Conservation (phyloP, 441 rosid species). For the Manihot esculenta region DNA sequence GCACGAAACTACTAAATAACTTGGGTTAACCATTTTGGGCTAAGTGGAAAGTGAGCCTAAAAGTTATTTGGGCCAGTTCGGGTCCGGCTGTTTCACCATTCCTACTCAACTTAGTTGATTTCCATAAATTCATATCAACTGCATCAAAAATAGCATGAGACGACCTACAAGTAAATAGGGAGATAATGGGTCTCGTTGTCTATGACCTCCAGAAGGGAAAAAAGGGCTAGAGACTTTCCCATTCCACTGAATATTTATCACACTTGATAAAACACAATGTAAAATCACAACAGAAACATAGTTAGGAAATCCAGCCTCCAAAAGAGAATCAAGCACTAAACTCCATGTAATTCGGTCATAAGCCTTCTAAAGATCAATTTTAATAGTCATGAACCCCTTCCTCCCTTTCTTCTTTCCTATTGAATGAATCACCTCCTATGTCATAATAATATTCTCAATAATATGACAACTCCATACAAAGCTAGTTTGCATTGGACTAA, state of each 20-base stretch:
- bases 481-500: neutral
- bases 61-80: too few relatives aligned
- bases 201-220: neutral
- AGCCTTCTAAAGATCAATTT: slow-evolving; percentile 1
- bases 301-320: neutral
- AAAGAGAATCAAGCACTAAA: neutral
- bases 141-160: neutral
- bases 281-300: neutral
- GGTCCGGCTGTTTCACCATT: too few relatives aligned
- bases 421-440: neutral
- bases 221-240: neutral
- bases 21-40: too few relatives aligned
- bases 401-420: neutral
- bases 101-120: neutral
- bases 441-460: neutral
- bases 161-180: neutral
- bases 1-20: too few relatives aligned
- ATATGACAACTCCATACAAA: neutral
- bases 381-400: neutral
- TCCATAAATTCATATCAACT: neutral
- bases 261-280: neutral
- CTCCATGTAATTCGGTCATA: neutral
- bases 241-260: neutral
- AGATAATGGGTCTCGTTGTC: slow-evolving; percentile 10
- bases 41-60: too few relatives aligned